These are phyloP conservation scores for Aureobasidium sp. DNA, from an alignment of 2,329 filamentous ascomycete genomes.

Conservation along the genomic window DNA sequence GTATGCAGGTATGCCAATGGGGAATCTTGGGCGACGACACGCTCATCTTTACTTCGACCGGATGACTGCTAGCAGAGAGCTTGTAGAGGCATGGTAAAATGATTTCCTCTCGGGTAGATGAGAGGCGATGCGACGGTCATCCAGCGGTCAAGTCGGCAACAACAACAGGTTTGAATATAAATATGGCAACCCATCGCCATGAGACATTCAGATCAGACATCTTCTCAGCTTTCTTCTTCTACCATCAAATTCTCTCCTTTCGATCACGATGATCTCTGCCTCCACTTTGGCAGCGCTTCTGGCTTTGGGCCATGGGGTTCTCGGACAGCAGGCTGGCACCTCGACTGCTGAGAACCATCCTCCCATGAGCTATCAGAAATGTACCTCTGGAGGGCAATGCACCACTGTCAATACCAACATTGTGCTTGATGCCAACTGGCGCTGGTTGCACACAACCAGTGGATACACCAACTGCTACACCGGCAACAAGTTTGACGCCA, in stretches of 20 bases:
- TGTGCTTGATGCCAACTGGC: constrained; percentile 44
- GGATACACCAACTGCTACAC: constrained; percentile 45
- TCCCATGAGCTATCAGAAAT: constrained; percentile 33
- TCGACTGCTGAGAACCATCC: constrained; percentile 37
- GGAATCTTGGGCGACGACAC: neutral
- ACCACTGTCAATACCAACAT: constrained; percentile 31
- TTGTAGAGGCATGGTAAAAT: neutral
- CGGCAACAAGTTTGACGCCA: constrained; percentile 38
- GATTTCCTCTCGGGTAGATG: neutral
- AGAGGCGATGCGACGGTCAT: neutral
- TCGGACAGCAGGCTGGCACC: constrained; percentile 38
- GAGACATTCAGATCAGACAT: neutral
- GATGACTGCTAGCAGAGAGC: neutral
- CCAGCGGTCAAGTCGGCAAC: neutral
- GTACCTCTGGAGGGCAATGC: constrained; percentile 34
- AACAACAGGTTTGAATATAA: constrained; percentile 1
- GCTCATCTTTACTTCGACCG: neutral
- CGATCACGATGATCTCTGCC: constrained; percentile 1
- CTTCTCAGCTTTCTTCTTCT: neutral
- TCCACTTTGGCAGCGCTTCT: constrained; percentile 28
- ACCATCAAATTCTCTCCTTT: neutral
- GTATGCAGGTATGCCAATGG: neutral
- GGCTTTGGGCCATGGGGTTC: constrained; percentile 33
- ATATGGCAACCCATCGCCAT: neutral
- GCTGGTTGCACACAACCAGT: constrained; percentile 40